These are phyloP conservation scores for Aspergillus felis DNA, from an alignment of 2,329 filamentous ascomycete species.

Conservation along the genomic window DNA sequence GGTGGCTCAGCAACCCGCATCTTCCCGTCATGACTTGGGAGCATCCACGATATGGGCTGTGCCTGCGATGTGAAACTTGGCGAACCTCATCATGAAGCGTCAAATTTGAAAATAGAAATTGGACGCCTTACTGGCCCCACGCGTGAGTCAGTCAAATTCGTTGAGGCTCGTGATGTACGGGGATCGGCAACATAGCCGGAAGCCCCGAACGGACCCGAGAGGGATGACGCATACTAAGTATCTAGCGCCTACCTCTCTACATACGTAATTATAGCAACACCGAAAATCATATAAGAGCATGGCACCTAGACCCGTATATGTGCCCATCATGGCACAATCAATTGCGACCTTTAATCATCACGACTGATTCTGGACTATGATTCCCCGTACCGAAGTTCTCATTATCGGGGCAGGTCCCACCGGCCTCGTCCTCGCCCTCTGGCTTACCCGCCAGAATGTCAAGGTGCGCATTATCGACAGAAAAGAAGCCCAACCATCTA, in stretches of 20 bases:
- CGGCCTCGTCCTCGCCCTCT: slow-evolving; percentile 43
- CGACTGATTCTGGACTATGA: not conserved
- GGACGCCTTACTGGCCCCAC: not conserved
- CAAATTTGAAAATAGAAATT: not conserved
- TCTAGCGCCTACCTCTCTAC: too few relatives aligned
- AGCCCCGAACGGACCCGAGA: too few relatives aligned
- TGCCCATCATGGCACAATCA: not conserved
- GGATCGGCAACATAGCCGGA: too few relatives aligned
- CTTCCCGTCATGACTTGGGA: too few relatives aligned
- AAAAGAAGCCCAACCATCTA: slow-evolving; percentile 31
- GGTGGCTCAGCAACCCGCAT: too few relatives aligned
- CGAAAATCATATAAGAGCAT: not conserved
- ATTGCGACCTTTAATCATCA: too few relatives aligned
- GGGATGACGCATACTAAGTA: too few relatives aligned
- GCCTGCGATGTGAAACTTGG: too few relatives aligned
- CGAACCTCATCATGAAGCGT: too few relatives aligned
- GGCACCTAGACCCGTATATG: not conserved
- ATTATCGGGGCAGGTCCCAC: slow-evolving; percentile 47
- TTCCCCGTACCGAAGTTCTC: slow-evolving; percentile 28
- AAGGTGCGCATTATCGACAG: slow-evolving; percentile 49
- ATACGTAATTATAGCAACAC: too few relatives aligned
- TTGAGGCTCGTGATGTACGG: not conserved
- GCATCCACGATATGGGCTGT: too few relatives aligned
- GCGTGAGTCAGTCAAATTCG: too few relatives aligned
- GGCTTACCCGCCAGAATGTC: slow-evolving; percentile 46